Percentiles rank a stretch among this genome's conserved stretches.
phyloP scores from a whole-genome alignment of 495 filamentous ascomycete species.

The Xylaria bambusicola region DNA sequence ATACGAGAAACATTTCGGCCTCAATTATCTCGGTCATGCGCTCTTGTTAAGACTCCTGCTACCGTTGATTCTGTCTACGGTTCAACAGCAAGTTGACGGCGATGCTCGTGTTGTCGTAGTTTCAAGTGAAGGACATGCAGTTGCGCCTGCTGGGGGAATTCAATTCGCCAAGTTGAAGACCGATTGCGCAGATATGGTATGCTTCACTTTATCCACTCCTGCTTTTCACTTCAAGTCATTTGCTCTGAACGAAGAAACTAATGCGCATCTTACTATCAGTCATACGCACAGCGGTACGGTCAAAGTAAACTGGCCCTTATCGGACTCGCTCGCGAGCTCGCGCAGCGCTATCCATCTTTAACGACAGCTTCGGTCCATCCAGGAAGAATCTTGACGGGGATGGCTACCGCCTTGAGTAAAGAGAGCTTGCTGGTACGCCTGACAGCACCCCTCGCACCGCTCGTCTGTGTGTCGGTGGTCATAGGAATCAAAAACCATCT shows the following conservation, averaged over 20 bases:
- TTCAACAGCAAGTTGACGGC: slow-evolving; percentile 33
- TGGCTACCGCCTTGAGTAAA: slow-evolving; percentile 10
- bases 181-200: slow-evolving; percentile 35
- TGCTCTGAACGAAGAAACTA: not conserved
- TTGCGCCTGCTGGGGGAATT: slow-evolving; percentile 37
- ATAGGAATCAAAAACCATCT: slow-evolving; percentile 14
- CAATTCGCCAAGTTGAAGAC: slow-evolving; percentile 37
- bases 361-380: slow-evolving; percentile 62
- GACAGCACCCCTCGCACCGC: not conserved
- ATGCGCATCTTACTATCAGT: not conserved
- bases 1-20: slow-evolving; percentile 65
- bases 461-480: slow-evolving; percentile 6
- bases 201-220: slow-evolving; percentile 12
- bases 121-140: slow-evolving; percentile 24
- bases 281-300: slow-evolving; percentile 52
- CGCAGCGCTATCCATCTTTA: slow-evolving; percentile 56
- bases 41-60: slow-evolving; percentile 63
- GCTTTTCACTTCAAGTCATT: not conserved
- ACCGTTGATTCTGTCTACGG: slow-evolving; percentile 49
- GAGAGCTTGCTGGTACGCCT: slow-evolving; percentile 12
- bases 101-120: slow-evolving; percentile 40
- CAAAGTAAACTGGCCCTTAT: slow-evolving; percentile 67
- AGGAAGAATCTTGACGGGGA: slow-evolving; percentile 37
- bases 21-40: slow-evolving; percentile 66
- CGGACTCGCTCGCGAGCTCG: slow-evolving; percentile 58